Evolutionary conservation across 163 green algal species (phyloP).

Genomic region (Chlorella variabilis): DNA sequence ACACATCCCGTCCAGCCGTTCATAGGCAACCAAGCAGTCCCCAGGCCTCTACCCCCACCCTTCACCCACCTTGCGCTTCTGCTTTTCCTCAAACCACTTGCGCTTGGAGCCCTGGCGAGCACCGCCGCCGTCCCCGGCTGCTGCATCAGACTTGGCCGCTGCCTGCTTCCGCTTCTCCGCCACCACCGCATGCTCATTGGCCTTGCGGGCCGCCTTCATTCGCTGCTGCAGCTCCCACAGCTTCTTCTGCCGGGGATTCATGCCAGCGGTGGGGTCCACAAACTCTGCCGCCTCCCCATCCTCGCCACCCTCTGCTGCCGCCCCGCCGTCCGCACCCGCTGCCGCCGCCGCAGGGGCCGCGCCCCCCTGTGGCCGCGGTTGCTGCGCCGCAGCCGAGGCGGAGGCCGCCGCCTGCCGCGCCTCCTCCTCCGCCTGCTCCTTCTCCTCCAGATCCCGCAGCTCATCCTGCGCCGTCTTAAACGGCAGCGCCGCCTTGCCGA

Average conservation of each 20-base stretch:
- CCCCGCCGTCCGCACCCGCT: neutral
- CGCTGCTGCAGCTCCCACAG: constrained; percentile 84
- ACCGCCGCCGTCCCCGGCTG: constrained; percentile 20
- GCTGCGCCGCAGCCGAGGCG: neutral
- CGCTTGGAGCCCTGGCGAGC: constrained; percentile 49
- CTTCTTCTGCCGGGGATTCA: constrained; percentile 80
- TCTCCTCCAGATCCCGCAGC: constrained; percentile 43
- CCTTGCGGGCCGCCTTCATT: constrained; percentile 83
- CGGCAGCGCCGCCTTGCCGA: neutral
- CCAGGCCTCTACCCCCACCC: too few species aligned
- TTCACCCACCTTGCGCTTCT: constrained; percentile 62
- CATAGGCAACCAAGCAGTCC: too few species aligned
- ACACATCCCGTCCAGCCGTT: too few species aligned
- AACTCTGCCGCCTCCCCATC: neutral
- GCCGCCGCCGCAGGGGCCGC: neutral
- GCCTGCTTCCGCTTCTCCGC: constrained; percentile 76
- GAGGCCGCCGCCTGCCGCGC: constrained; percentile 9
- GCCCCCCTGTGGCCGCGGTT: neutral
- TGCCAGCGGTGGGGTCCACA: constrained; percentile 48
- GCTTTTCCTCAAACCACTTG: constrained; percentile 84
- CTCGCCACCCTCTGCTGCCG: constrained; percentile 16
- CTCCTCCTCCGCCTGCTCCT: constrained; percentile 26
- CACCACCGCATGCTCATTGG: constrained; percentile 90
- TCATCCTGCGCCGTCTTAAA: constrained; percentile 56
- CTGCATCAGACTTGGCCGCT: constrained; percentile 17